These are phyloP conservation scores for Vitis rotundifolia DNA, from an alignment of 164 flowering plant species.

Conservation along the genomic window DNA sequence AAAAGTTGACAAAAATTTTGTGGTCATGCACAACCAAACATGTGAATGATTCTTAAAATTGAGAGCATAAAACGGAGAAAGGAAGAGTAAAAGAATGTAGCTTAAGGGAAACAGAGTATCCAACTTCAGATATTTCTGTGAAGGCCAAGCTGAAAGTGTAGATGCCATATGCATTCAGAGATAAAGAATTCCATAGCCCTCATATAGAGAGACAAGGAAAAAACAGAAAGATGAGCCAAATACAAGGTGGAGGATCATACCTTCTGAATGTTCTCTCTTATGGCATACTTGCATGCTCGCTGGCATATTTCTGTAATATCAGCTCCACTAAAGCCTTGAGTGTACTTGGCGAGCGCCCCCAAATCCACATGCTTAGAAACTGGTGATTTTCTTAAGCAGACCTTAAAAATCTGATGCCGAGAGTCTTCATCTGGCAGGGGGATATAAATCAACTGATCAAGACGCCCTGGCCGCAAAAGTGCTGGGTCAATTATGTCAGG, in stretches of 20 bases:
- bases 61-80: no score
- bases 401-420: constrained; percentile 32
- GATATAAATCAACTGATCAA: constrained; percentile 44
- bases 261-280: constrained; percentile 38
- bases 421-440: constrained; percentile 48
- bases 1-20: no score
- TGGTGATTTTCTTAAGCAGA: constrained; percentile 34
- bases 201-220: neutral
- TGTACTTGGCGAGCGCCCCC: constrained; percentile 28
- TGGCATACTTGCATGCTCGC: constrained; percentile 39
- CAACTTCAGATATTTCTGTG: no score
- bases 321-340: constrained; percentile 48
- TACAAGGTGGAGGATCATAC: constrained; percentile 5
- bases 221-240: neutral
- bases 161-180: no score
- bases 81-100: no score
- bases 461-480: constrained; percentile 41
- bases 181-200: no score
- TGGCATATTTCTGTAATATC: constrained; percentile 44
- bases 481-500: constrained; percentile 49
- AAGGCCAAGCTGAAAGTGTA: no score
- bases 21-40: no score
- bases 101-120: no score
- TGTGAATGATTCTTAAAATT: no score
- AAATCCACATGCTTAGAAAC: constrained; percentile 28